A percentile compares a stretch with the other conserved stretches of the same genome.
Evolutionary conservation across 331 rosid genomes (phyloP).

Genomic region (Erythrophleum ivorense): DNA sequence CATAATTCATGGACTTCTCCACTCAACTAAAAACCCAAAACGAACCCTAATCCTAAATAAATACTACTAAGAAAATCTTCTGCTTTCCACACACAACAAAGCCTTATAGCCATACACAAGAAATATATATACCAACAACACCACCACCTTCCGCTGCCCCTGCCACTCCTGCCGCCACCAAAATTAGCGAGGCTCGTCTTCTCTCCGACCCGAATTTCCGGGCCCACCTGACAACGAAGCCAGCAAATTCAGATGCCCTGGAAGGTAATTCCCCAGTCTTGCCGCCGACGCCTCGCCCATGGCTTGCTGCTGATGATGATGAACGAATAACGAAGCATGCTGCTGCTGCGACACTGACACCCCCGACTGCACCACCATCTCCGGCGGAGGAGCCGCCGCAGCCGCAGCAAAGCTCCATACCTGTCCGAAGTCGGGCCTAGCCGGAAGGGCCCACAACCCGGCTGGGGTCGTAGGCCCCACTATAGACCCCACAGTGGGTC

Average conservation of each 20-base stretch:
- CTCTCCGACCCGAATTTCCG: constrained; percentile 84
- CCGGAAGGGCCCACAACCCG: constrained; percentile 79
- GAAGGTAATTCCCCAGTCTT: constrained; percentile 92
- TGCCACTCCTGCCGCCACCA: not conserved
- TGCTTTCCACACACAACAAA: constrained; percentile 65
- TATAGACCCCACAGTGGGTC: constrained; percentile 42
- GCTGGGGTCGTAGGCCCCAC: constrained; percentile 51
- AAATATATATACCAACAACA: constrained; percentile 62
- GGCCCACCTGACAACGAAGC: constrained; percentile 92
- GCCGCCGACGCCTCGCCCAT: constrained; percentile 98
- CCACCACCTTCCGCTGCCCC: constrained; percentile 35
- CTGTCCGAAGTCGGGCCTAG: constrained; percentile 71
- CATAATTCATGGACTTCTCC: constrained; percentile 62
- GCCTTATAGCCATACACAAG: constrained; percentile 56
- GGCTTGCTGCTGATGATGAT: constrained; percentile 59
- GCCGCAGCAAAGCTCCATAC: constrained; percentile 90
- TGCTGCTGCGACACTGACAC: constrained; percentile 57
- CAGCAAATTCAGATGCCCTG: constrained; percentile 92
- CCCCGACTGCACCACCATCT: constrained; percentile 63
- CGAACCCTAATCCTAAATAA: constrained; percentile 61
- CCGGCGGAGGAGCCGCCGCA: constrained; percentile 62
- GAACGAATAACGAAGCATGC: constrained; percentile 72
- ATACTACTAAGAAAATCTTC: constrained; percentile 52
- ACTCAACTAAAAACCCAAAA: constrained; percentile 48
- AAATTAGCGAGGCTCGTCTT: constrained; percentile 71